Conservation (phyloP, 2,329 filamentous ascomycete species). For the Aspergillus sclerotialis region DNA sequence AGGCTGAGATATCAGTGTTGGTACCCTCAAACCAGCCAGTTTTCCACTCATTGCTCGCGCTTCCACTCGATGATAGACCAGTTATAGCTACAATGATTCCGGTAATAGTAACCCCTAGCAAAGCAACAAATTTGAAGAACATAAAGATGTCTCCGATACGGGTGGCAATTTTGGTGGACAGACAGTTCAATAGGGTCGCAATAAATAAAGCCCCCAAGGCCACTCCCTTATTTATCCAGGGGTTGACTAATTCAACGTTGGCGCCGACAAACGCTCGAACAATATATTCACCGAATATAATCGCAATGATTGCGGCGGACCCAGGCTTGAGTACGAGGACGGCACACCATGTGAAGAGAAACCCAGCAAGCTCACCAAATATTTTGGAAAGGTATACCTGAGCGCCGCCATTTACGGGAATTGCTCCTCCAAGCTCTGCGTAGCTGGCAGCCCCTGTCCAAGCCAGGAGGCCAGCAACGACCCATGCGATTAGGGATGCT, state of each 20-base stretch:
- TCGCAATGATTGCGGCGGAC: conserved; percentile 85
- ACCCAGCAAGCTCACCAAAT: conserved; percentile 86
- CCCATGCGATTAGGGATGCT: conserved; percentile 85
- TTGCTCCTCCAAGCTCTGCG: conserved; percentile 90
- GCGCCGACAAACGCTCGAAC: conserved; percentile 79
- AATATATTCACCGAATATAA: conserved; percentile 98
- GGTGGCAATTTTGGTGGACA: conserved; percentile 83
- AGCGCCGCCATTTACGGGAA: conserved; percentile 88
- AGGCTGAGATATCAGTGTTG: conserved; percentile 69
- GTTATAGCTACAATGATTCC: conserved; percentile 86
- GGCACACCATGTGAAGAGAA: conserved; percentile 94
- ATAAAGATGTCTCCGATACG: conserved; percentile 87
- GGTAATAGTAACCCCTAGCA: conserved; percentile 77
- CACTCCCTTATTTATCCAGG: conserved; percentile 86
- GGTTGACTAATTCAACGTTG: conserved; percentile 71
- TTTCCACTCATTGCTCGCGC: conserved; percentile 80
- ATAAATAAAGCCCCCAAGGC: conserved; percentile 67
- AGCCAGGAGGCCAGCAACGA: conserved; percentile 80
- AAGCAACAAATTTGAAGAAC: conserved; percentile 90
- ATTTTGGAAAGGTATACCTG: conserved; percentile 95
- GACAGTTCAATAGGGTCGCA: conserved; percentile 80
- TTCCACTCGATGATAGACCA: conserved; percentile 69
- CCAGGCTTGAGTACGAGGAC: conserved; percentile 92
- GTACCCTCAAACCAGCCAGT: conserved; percentile 85
- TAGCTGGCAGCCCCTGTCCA: conserved; percentile 97